These are phyloP conservation scores for Nitzschia palea DNA, from an alignment of 108 stramenopile species.

Conservation along the genomic window DNA sequence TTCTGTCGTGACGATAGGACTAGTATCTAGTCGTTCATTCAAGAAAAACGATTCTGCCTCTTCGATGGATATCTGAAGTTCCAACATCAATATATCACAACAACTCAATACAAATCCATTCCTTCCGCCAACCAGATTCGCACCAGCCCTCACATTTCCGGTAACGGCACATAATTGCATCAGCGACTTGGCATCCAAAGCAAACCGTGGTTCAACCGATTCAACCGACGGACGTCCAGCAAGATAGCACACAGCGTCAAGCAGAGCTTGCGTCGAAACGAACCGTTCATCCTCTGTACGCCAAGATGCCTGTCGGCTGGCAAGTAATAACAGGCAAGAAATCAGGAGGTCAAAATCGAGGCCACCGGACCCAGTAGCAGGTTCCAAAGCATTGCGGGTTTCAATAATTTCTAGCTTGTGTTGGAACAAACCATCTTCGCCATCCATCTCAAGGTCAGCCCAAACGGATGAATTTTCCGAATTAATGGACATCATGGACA, in stretches of 20 bases:
- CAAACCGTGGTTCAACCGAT: slow-evolving; percentile 44
- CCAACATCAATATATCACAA: slow-evolving; percentile 57
- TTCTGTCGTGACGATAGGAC: neutral
- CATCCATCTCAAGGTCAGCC: neutral
- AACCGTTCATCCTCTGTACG: slow-evolving; percentile 1
- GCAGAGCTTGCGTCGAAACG: slow-evolving; percentile 58
- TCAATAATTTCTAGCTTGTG: slow-evolving; percentile 16
- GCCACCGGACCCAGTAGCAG: slow-evolving; percentile 37
- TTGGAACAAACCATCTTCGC: slow-evolving; percentile 24
- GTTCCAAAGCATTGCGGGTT: slow-evolving; percentile 31
- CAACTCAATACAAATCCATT: slow-evolving; percentile 74
- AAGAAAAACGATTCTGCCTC: slow-evolving; percentile 64
- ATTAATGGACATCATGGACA: slow-evolving; percentile 2
- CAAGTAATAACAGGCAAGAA: slow-evolving; percentile 59
- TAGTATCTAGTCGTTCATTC: slow-evolving; percentile 28
- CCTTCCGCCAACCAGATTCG: slow-evolving; percentile 71
- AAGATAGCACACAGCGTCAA: slow-evolving; percentile 72
- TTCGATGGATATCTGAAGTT: slow-evolving; percentile 51
- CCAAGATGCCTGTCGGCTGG: slow-evolving; percentile 45
- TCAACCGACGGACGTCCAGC: slow-evolving; percentile 51
- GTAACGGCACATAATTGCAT: slow-evolving; percentile 69
- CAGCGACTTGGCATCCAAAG: slow-evolving; percentile 51
- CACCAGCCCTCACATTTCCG: slow-evolving; percentile 71
- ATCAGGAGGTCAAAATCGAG: slow-evolving; percentile 81
- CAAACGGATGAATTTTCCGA: slow-evolving; percentile 5